Evolutionary conservation across 1,284 basidiomycete genomes (phyloP), one percentile per base, ranked within the genome.

Genomic region (Tilletiopsis washingtonensis): DNA sequence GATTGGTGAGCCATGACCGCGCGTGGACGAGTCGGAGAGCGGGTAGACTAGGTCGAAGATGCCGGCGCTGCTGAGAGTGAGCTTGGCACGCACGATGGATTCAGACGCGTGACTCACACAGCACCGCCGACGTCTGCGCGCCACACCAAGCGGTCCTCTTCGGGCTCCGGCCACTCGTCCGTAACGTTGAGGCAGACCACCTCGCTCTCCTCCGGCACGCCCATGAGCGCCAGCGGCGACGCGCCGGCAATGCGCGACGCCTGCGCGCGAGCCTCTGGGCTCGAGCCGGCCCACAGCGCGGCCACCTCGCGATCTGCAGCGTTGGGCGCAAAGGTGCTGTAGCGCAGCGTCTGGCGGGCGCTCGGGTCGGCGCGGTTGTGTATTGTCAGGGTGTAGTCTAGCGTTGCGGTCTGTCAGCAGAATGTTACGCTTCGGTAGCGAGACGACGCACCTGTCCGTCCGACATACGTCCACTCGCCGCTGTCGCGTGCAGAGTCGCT

Each of bases 381-480:
- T 34, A 72, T 66, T 34, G 64, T 63, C 43, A 72, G 61, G n/a
- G 69, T 71, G 43, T 71, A 72, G 46, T 72, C 70, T 38, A 9
- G 38, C 15, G 40, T 32, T 7, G 20, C 24, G 21, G 29, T 7
- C 20, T 12, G 39, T 24, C 21, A 34, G 39, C 46, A 48, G 5
- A n/a, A 20, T 39, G 9, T 51, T 6, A 54, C 55, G 23, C 56
- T 51, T 26, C 54, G 54, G 23, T 17, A n/a, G 4, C 29, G n/a
- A n/a, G 9, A 34, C 9, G 9, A 9, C 29, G 9, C 29, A 34
- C 29, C 29, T 34, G 29, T 34, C 9, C 29, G 29, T n/a, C 29
- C 29, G 29, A 34, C 29, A 34, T 34, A 34, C 9, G 29, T 34
- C 57, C 59, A 59, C 3, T 58, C 54, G 5, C 59, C 53, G 23